These are phyloP conservation scores for Scutellaria galericulata DNA, from an alignment of 257 asterid genomes.

Conservation along the genomic window DNA sequence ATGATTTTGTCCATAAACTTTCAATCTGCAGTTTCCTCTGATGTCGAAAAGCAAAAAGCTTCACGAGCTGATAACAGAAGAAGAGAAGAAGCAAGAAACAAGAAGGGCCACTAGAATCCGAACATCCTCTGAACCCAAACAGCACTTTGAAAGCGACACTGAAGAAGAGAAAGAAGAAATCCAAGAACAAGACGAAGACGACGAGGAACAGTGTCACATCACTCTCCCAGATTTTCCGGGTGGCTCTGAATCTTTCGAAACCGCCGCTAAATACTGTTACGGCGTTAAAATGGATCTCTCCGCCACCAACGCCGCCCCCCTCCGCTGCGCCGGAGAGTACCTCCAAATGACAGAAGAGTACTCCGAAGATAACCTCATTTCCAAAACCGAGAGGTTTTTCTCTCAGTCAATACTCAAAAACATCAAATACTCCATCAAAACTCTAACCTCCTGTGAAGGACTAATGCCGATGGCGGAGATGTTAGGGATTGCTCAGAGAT, in stretches of 20 bases:
- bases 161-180: conserved; percentile 52
- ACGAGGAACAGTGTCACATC: conserved; percentile 62
- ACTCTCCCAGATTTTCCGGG: conserved; percentile 89
- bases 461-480: conserved; percentile 69
- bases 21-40: conserved; percentile 72
- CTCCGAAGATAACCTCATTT: conserved; percentile 80
- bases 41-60: conserved; percentile 91
- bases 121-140: conserved; percentile 38
- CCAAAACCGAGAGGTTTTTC: conserved; percentile 69
- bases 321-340: conserved; percentile 89
- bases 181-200: conserved; percentile 44
- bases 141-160: conserved; percentile 43
- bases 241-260: conserved; percentile 82
- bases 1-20: neutral
- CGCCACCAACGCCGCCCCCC: conserved; percentile 71
- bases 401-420: conserved; percentile 60
- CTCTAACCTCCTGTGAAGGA: conserved; percentile 61
- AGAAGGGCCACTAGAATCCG: conserved; percentile 44
- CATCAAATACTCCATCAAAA: conserved; percentile 55
- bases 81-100: conserved; percentile 51
- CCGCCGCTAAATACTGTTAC: conserved; percentile 93
- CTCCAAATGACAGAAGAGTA: conserved; percentile 87
- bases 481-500: conserved; percentile 70
- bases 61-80: conserved; percentile 82
- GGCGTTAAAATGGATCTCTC: conserved; percentile 82